Conservation (phyloP, 768 basidiomycete species). For the Suillus decipiens region DNA sequence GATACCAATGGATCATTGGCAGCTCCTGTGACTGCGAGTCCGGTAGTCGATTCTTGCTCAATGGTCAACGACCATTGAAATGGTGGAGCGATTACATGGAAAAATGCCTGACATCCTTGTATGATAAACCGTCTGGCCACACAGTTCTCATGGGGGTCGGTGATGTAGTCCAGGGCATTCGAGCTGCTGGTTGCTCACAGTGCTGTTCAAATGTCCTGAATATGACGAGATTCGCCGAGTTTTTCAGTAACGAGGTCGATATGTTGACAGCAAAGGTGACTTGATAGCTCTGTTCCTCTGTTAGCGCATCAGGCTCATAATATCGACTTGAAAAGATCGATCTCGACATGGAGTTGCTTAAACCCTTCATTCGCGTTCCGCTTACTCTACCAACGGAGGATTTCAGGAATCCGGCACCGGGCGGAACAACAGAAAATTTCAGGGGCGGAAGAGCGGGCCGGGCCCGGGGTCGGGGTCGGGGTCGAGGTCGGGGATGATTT, state of each 20-base stretch:
- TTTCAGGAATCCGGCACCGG: too few species aligned
- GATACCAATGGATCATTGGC: constrained; percentile 6
- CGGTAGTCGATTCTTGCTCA: constrained; percentile 1
- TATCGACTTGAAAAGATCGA: constrained; percentile 12
- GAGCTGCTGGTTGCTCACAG: background rate
- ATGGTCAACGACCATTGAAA: background rate
- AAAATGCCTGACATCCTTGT: constrained; percentile 2
- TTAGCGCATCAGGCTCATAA: background rate
- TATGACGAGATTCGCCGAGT: constrained; percentile 2
- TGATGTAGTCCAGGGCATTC: background rate
- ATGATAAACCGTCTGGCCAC: constrained; percentile 8
- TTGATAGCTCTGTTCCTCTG: background rate
- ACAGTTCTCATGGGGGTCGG: background rate
- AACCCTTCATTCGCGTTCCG: background rate
- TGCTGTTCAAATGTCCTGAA: constrained; percentile 7
- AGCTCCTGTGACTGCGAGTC: constrained; percentile 2
- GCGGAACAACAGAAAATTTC: too few species aligned
- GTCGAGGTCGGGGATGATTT: too few species aligned
- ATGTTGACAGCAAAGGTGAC: constrained; percentile 4
- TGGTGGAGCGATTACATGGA: constrained; percentile 18
- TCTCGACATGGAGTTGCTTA: constrained; percentile 12
- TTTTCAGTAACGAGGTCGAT: background rate
- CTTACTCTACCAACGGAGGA: background rate
- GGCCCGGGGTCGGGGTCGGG: too few species aligned
- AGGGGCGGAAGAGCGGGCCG: too few species aligned